Evolutionary conservation across 768 basidiomycete genomes (phyloP).

Genomic region (Mrakia gelida): DNA sequence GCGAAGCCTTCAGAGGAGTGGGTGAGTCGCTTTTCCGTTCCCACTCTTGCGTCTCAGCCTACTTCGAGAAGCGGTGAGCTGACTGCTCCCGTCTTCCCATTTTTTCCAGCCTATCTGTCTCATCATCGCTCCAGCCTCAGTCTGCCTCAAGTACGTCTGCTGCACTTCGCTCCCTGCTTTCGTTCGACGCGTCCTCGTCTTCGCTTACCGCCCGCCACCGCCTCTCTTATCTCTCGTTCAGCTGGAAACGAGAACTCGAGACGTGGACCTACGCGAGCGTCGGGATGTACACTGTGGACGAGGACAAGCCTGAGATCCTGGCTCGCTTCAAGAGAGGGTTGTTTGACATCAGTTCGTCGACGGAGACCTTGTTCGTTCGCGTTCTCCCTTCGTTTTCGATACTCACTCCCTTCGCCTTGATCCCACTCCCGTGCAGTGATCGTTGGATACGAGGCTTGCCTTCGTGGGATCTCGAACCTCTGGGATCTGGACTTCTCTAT

Average conservation of each 20-base stretch:
- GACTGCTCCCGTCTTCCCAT: neutral
- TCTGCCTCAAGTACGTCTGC: conserved; percentile 63
- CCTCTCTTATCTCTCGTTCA: neutral
- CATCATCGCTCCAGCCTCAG: conserved; percentile 78
- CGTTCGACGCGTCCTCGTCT: conserved; percentile 63
- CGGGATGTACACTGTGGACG: neutral
- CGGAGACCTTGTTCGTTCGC: too few species aligned
- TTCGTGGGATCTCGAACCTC: neutral
- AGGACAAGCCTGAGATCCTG: too few species aligned
- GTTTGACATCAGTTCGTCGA: too few species aligned
- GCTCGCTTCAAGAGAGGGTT: too few species aligned
- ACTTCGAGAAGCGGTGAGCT: too few species aligned
- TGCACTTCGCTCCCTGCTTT: conserved; percentile 90
- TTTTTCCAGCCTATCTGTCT: conserved; percentile 62
- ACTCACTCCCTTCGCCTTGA: conserved; percentile 51
- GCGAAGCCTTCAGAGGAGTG: too few species aligned
- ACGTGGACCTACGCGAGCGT: neutral
- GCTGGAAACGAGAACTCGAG: neutral
- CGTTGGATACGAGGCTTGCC: neutral
- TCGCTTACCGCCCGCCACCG: too few species aligned
- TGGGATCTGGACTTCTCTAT: conserved; percentile 31
- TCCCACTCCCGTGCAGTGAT: conserved; percentile 48
- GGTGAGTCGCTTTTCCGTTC: too few species aligned
- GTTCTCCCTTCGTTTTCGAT: too few species aligned
- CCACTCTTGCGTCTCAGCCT: neutral